Evolutionary conservation across 331 rosid species (phyloP).

Genomic region (Ulmus americana): DNA sequence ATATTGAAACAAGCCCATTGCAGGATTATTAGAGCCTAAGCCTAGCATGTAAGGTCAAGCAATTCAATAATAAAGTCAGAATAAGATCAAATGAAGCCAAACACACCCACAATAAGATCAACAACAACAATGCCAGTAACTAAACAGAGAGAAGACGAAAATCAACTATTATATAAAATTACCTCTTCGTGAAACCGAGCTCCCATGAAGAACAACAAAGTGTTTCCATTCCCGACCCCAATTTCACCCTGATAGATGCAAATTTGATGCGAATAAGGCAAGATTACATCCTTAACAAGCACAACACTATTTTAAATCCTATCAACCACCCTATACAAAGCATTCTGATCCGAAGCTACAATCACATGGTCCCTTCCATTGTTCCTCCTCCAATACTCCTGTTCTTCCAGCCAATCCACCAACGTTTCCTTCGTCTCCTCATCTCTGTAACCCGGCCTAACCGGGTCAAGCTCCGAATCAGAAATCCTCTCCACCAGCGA

Average conservation of each 20-base stretch:
- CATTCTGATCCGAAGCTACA: constrained; percentile 85
- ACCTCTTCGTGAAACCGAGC: constrained; percentile 91
- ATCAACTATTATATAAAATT: not conserved
- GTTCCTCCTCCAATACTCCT: constrained; percentile 71
- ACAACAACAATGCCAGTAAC: constrained; percentile 5
- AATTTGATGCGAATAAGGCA: constrained; percentile 83
- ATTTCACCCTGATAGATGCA: constrained; percentile 43
- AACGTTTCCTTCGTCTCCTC: constrained; percentile 77
- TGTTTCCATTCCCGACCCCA: constrained; percentile 44
- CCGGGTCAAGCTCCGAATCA: constrained; percentile 32
- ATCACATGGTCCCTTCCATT: constrained; percentile 83
- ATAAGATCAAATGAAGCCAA: too few relatives aligned
- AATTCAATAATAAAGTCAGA: too few relatives aligned
- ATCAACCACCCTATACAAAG: constrained; percentile 59
- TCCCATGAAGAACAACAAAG: constrained; percentile 89
- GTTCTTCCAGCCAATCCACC: constrained; percentile 71
- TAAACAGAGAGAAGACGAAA: not conserved
- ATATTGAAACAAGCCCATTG: not conserved
- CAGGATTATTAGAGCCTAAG: not conserved
- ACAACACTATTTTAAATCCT: constrained; percentile 49
- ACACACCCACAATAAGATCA: not conserved
- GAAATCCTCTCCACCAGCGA: constrained; percentile 46
- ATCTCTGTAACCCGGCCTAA: constrained; percentile 50
- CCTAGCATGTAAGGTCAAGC: not conserved
- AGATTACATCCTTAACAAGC: constrained; percentile 72